A percentile compares a stretch with the other conserved stretches of the same genome.
These are phyloP conservation scores for Globisporangium mamillatum DNA, from an alignment of 352 stramenopile species.

Conservation along the genomic window DNA sequence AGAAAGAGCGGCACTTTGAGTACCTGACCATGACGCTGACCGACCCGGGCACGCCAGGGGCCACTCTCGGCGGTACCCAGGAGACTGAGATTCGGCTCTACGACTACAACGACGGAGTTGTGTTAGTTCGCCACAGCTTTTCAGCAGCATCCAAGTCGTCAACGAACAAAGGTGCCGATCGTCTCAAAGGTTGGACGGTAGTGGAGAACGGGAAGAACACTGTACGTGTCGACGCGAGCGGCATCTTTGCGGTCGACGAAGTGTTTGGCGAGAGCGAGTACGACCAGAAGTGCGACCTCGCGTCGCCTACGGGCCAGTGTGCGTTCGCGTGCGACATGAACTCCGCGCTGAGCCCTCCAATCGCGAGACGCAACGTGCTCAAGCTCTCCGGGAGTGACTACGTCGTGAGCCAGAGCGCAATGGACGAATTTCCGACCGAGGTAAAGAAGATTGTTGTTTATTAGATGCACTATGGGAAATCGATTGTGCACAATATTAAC, in stretches of 20 bases:
- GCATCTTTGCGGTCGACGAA: slow-evolving; percentile 56
- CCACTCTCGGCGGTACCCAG: slow-evolving; percentile 31
- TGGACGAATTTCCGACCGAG: slow-evolving; percentile 39
- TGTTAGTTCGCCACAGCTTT: slow-evolving; percentile 35
- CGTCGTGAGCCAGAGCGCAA: slow-evolving; percentile 27
- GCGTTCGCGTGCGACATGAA: slow-evolving; percentile 42
- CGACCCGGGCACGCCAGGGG: slow-evolving; percentile 23
- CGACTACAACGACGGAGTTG: slow-evolving; percentile 44
- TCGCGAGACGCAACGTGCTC: slow-evolving; percentile 32
- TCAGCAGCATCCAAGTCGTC: not conserved
- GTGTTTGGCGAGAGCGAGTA: slow-evolving; percentile 62
- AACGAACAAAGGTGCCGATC: not conserved
- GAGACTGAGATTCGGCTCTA: slow-evolving; percentile 51
- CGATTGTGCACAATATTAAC: not conserved
- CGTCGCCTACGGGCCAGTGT: slow-evolving; percentile 48
- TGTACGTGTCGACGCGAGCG: slow-evolving; percentile 50
- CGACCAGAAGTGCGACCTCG: slow-evolving; percentile 60
- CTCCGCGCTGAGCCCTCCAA: slow-evolving; percentile 13
- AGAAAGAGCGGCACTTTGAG: slow-evolving; percentile 53
- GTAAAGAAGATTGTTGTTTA: slow-evolving; percentile 20
- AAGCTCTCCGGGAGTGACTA: slow-evolving; percentile 37
- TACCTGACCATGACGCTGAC: slow-evolving; percentile 39
- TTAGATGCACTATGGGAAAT: not conserved
- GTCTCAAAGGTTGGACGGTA: slow-evolving; percentile 36
- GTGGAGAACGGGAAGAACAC: slow-evolving; percentile 42